Conservation (phyloP, 1,139 yeast genomes). For the Hemisphaericaspora subhashii region DNA sequence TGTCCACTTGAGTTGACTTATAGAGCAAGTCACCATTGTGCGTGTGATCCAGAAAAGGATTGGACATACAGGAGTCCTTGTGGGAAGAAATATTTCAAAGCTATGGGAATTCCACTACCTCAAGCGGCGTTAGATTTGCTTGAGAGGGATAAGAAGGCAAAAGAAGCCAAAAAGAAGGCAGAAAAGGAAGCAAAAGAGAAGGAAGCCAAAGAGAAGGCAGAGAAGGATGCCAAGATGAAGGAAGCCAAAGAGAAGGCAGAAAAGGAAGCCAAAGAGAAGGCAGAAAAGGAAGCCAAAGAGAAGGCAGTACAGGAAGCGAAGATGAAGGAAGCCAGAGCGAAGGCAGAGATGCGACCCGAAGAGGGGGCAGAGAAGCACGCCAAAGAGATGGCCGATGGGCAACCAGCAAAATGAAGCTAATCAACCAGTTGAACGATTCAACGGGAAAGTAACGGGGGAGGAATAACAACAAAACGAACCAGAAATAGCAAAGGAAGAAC, state of each 20-base stretch:
- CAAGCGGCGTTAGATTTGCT: background rate
- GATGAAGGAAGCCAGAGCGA: background rate
- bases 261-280: background rate
- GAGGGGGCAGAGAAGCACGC: background rate
- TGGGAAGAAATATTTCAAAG: background rate
- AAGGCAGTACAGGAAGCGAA: background rate
- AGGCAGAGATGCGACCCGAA: background rate
- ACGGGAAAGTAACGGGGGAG: too few relatives aligned
- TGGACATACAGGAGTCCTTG: constrained; percentile 47
- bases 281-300: background rate
- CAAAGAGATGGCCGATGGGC: too few relatives aligned
- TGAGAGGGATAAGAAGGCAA: background rate
- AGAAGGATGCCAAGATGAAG: background rate
- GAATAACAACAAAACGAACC: too few relatives aligned
- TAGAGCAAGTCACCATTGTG: constrained; percentile 48
- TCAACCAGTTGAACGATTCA: too few relatives aligned
- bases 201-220: background rate
- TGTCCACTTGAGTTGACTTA: constrained; percentile 51
- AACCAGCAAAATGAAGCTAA: too few relatives aligned
- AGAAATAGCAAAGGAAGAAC: too few relatives aligned
- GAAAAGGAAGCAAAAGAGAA: background rate
- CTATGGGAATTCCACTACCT: constrained; percentile 1
- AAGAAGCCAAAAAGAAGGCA: background rate
- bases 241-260: background rate
- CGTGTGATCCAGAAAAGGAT: constrained; percentile 50